These are phyloP conservation scores for Suillus americanus DNA, from an alignment of 768 basidiomycete species.

Conservation along the genomic window DNA sequence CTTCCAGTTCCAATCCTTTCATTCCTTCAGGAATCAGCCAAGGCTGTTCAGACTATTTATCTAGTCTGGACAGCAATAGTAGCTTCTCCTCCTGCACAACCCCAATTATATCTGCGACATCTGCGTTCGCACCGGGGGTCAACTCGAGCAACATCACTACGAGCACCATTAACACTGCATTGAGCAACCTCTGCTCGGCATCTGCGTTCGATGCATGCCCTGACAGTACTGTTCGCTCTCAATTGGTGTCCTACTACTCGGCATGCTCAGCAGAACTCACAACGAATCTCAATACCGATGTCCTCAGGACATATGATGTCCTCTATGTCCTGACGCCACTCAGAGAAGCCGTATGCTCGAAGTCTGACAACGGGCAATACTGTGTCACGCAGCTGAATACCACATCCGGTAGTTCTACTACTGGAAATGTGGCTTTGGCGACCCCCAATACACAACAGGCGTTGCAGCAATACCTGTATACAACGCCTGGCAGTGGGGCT, in stretches of 20 bases:
- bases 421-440: slow-evolving; percentile 18
- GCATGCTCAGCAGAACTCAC: slow-evolving; percentile 75
- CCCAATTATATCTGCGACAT: slow-evolving; percentile 59
- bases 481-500: slow-evolving; percentile 17
- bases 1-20: slow-evolving; percentile 42
- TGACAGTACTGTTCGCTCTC: slow-evolving; percentile 52
- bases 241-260: slow-evolving; percentile 68
- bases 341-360: slow-evolving; percentile 67
- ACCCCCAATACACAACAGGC: slow-evolving; percentile 14
- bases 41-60: slow-evolving; percentile 59
- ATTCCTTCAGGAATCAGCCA: slow-evolving; percentile 69
- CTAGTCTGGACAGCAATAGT: slow-evolving; percentile 58
- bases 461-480: slow-evolving; percentile 27
- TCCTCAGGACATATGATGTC: slow-evolving; percentile 73
- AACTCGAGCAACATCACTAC: slow-evolving; percentile 40
- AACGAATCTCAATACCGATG: slow-evolving; percentile 41
- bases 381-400: slow-evolving; percentile 57
- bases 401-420: slow-evolving; percentile 22
- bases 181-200: slow-evolving; percentile 56
- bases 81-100: slow-evolving; percentile 59
- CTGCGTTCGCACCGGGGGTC: slow-evolving; percentile 48
- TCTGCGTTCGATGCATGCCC: slow-evolving; percentile 51
- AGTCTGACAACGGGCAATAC: slow-evolving; percentile 67
- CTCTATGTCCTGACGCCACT: slow-evolving; percentile 74
- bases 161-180: slow-evolving; percentile 46